phyloP scores from a whole-genome alignment of 768 basidiomycete genomes.

The Trametes cinnabarina region DNA sequence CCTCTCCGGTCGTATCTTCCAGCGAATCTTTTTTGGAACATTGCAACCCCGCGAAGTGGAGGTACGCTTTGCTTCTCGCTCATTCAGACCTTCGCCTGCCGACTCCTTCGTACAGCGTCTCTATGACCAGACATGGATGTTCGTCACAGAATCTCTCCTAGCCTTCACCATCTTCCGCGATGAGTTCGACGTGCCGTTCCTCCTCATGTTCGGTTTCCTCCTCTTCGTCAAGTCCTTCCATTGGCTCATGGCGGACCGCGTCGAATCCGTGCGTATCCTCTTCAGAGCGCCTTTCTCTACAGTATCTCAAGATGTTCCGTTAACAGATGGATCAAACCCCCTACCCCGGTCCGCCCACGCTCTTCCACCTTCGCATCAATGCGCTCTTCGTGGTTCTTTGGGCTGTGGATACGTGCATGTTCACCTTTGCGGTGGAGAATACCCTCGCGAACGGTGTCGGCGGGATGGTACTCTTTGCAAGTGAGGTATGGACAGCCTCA shows the following conservation, averaged over 20 bases:
- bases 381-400: constrained; percentile 73
- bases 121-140: constrained; percentile 96
- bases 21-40: constrained; percentile 88
- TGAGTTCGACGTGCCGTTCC: constrained; percentile 91
- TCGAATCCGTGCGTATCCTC: constrained; percentile 89
- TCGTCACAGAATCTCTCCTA: constrained; percentile 92
- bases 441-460: constrained; percentile 78
- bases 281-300: not conserved
- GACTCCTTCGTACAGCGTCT: constrained; percentile 64
- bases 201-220: constrained; percentile 90
- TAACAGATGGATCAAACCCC: constrained; percentile 94
- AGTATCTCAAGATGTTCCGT: not conserved
- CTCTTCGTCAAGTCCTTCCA: constrained; percentile 97
- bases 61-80: constrained; percentile 43
- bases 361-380: constrained; percentile 86
- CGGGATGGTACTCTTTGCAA: constrained; percentile 92
- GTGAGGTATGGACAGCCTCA: constrained; percentile 60
- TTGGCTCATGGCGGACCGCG: constrained; percentile 92
- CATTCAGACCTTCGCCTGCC: not conserved
- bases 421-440: constrained; percentile 76
- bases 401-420: constrained; percentile 72
- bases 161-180: constrained; percentile 98
- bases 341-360: constrained; percentile 74
- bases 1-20: constrained; percentile 71
- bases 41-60: constrained; percentile 88